Evolutionary conservation across 192 early-diverging fungal genomes (phyloP).

Genomic region (Paraglomus brasilianum): DNA sequence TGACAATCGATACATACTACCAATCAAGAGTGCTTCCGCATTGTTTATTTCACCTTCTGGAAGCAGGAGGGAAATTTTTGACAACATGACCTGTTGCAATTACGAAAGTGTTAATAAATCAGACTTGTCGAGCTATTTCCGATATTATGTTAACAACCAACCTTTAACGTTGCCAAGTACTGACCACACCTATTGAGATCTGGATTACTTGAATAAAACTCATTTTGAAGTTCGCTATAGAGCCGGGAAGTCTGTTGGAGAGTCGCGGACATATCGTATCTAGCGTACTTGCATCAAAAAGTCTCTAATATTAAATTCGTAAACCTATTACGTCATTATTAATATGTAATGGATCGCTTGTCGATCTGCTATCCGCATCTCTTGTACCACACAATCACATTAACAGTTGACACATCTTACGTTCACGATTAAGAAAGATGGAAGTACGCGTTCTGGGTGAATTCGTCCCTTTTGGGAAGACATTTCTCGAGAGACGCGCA

Average conservation of each 20-base stretch:
- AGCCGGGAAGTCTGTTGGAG: conserved; percentile 43
- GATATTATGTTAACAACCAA: conserved; percentile 29
- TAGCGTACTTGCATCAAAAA: no score
- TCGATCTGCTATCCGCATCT: no score
- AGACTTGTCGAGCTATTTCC: not conserved
- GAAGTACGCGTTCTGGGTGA: conserved; percentile 29
- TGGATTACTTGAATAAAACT: conserved; percentile 60
- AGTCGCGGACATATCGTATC: conserved; percentile 18
- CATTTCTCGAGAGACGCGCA: not conserved
- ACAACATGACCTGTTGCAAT: conserved; percentile 46
- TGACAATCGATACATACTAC: conserved; percentile 45
- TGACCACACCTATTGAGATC: conserved; percentile 70
- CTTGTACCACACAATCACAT: no score
- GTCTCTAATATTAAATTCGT: no score
- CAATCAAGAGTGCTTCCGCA: conserved; percentile 48
- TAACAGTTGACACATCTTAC: no score
- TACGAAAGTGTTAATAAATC: not conserved
- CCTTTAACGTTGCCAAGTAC: conserved; percentile 69
- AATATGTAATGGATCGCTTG: no score
- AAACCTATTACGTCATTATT: no score
- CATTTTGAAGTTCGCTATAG: conserved; percentile 65
- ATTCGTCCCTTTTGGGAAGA: conserved; percentile 25
- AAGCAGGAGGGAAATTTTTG: conserved; percentile 47
- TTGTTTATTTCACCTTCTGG: conserved; percentile 43
- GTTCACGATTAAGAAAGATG: conserved; percentile 1